A percentile compares a stretch with the other conserved stretches of the same genome.
phyloP scores from a whole-genome alignment of 352 stramenopile genomes.

The Phytophthora ohioensis region DNA sequence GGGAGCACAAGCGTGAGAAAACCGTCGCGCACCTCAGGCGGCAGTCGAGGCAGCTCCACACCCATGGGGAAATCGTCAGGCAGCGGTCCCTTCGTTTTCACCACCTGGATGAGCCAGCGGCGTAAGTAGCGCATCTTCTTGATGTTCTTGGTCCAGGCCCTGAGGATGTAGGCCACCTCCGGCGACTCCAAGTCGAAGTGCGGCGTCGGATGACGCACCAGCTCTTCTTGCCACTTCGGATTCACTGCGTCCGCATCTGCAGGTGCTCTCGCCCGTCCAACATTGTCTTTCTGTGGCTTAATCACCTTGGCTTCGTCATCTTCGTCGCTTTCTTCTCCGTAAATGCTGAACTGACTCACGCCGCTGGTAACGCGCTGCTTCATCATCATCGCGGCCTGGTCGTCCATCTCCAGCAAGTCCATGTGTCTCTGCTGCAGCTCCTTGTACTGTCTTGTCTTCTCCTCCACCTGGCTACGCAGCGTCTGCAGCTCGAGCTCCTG shows the following conservation, averaged over 20 bases:
- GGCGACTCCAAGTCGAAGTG: constrained; percentile 78
- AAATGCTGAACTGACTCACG: constrained; percentile 41
- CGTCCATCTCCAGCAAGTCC: constrained; percentile 46
- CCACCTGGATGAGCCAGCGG: constrained; percentile 70
- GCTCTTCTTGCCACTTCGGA: constrained; percentile 66
- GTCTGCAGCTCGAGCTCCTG: constrained; percentile 61
- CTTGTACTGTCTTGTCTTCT: constrained; percentile 32
- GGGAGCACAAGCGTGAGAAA: constrained; percentile 84
- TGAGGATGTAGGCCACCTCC: constrained; percentile 77
- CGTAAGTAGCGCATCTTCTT: constrained; percentile 78
- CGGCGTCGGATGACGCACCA: constrained; percentile 75
- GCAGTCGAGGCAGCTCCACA: constrained; percentile 74
- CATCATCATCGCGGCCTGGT: constrained; percentile 19
- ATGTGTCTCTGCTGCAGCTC: constrained; percentile 44
- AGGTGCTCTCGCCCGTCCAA: constrained; percentile 23
- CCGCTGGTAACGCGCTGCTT: constrained; percentile 31
- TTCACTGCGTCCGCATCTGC: constrained; percentile 19
- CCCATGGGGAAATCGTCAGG: constrained; percentile 65
- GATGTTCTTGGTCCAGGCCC: constrained; percentile 68
- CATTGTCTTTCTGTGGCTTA: constrained; percentile 6
- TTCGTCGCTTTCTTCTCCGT: constrained; percentile 38
- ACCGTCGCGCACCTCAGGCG: constrained; percentile 75
- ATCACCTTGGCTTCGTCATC: constrained; percentile 29
- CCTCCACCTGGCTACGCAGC: constrained; percentile 43
- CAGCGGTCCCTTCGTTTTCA: constrained; percentile 42